These are phyloP conservation scores for Hypoxylon fragiforme DNA, from an alignment of 495 filamentous ascomycete species.

Conservation along the genomic window DNA sequence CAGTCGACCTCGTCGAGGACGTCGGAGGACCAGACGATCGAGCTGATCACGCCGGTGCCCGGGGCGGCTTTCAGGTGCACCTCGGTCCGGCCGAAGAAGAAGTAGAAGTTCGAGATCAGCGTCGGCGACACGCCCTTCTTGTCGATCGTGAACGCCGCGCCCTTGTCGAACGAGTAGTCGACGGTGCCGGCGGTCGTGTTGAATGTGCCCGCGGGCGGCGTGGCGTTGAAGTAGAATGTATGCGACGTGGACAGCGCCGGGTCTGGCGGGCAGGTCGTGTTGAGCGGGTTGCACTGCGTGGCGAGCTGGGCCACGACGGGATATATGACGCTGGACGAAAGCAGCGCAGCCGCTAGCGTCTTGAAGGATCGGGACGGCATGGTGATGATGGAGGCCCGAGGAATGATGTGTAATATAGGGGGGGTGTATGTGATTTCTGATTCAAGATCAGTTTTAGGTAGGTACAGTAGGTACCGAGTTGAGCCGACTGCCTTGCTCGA, in stretches of 20 bases:
- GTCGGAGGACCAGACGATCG: constrained; percentile 80
- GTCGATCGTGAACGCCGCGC: constrained; percentile 71
- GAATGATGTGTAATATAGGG: too few species aligned
- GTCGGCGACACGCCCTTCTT: constrained; percentile 75
- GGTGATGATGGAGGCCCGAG: constrained; percentile 29
- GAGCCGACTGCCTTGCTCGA: neutral
- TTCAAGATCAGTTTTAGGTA: too few species aligned
- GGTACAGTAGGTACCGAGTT: neutral
- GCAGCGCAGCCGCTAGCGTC: constrained; percentile 44
- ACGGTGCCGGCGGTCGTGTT: constrained; percentile 62
- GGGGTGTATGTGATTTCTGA: too few species aligned
- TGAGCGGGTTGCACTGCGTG: constrained; percentile 68
- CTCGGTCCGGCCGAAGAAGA: constrained; percentile 76
- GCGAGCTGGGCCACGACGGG: constrained; percentile 60
- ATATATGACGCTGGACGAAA: constrained; percentile 45
- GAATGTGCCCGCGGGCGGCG: constrained; percentile 61
- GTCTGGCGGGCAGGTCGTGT: constrained; percentile 65
- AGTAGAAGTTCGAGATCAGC: constrained; percentile 71
- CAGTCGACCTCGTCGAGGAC: constrained; percentile 90
- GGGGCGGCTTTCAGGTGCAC: constrained; percentile 72
- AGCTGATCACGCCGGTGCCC: constrained; percentile 79
- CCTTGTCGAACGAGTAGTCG: constrained; percentile 54
- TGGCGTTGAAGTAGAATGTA: constrained; percentile 68
- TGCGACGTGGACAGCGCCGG: constrained; percentile 60
- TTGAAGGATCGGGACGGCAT: constrained; percentile 38